Conservation (phyloP, 345 rosid species). For the Pelargonium nanum region DNA sequence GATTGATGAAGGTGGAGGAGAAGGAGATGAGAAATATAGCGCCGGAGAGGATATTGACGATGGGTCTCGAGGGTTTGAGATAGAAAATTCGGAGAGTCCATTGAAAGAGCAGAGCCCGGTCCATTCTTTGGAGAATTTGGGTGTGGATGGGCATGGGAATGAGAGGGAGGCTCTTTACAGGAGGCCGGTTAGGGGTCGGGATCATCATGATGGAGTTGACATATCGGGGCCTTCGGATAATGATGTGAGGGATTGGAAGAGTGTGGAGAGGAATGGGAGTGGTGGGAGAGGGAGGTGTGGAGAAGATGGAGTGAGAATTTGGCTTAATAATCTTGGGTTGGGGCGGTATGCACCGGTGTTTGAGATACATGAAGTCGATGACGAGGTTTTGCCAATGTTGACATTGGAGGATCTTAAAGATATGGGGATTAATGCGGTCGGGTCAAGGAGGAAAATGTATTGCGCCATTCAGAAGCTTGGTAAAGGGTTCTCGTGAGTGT, state of each 20-base stretch:
- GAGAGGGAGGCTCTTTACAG: constrained; percentile 35
- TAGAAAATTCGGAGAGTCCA: constrained; percentile 64
- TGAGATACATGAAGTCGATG: constrained; percentile 47
- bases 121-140: constrained; percentile 49
- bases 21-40: constrained; percentile 42
- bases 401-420: constrained; percentile 55
- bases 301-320: constrained; percentile 52
- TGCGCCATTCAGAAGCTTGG: constrained; percentile 34
- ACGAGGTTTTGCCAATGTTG: constrained; percentile 39
- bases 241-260: constrained; percentile 36
- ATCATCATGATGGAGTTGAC: constrained; percentile 29
- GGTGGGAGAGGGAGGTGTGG: constrained; percentile 18
- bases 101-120: constrained; percentile 48
- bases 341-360: constrained; percentile 37
- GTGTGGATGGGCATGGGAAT: constrained; percentile 30
- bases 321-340: constrained; percentile 47
- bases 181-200: constrained; percentile 22
- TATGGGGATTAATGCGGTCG: constrained; percentile 47
- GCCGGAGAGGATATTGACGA: constrained; percentile 46
- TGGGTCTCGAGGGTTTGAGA: constrained; percentile 37
- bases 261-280: constrained; percentile 8
- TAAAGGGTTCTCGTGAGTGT: constrained; percentile 7
- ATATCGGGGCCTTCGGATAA: constrained; percentile 47
- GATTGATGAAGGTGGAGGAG: constrained; percentile 41
- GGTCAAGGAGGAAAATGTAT: constrained; percentile 48